A percentile compares a stretch with the other conserved stretches of the same genome.
phyloP scores from a whole-genome alignment of 2,329 filamentous ascomycete species.

The Annulohypoxylon truncatum region DNA sequence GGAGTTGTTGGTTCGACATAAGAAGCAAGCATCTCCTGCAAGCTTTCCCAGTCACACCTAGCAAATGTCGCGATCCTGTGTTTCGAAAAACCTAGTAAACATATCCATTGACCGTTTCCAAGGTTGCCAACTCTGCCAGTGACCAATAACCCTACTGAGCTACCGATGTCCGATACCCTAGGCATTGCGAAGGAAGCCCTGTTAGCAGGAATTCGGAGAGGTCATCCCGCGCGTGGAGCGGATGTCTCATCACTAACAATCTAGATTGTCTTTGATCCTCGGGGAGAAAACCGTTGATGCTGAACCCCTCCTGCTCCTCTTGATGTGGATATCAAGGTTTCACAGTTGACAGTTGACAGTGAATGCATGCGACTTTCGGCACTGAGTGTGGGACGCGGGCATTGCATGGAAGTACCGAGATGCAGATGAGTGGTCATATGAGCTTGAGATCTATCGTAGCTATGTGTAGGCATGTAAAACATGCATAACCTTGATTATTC shows the following conservation, averaged over 20 bases:
- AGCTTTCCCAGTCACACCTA: not conserved
- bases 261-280: not conserved
- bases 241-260: slow-evolving; percentile 11
- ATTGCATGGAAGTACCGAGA: slow-evolving; percentile 2
- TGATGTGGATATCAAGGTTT: not conserved
- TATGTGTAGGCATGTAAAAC: not conserved
- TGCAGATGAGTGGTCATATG: not conserved
- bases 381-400: not conserved
- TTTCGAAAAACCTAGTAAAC: not conserved
- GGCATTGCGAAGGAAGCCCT: not conserved
- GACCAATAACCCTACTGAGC: not conserved
- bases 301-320: slow-evolving; percentile 9
- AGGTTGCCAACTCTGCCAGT: not conserved
- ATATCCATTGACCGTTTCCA: slow-evolving; percentile 9
- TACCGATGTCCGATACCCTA: slow-evolving; percentile 1
- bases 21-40: slow-evolving; percentile 2
- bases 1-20: not conserved
- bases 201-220: slow-evolving; percentile 4
- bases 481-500: not conserved
- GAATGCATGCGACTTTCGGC: slow-evolving; percentile 17
- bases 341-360: not conserved
- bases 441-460: not conserved
- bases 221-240: slow-evolving; percentile 8
- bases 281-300: not conserved
- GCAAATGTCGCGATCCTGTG: not conserved